Percentiles rank a stretch among this genome's conserved stretches.
phyloP scores from a whole-genome alignment of 768 basidiomycete species.

The Hericium coralloides region DNA sequence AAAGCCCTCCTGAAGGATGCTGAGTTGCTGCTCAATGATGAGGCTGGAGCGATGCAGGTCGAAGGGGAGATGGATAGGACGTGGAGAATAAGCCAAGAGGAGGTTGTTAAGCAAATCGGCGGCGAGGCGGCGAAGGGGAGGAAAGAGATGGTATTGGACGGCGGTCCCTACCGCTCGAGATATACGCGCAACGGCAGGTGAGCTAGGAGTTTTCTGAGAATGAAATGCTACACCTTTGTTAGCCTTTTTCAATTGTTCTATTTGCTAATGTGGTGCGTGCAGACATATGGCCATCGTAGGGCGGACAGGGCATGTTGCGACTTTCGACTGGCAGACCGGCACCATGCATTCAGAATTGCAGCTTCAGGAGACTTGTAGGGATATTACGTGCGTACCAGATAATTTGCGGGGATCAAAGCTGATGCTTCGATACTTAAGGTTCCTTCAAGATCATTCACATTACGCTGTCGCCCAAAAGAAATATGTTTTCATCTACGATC shows the following conservation, averaged over 20 bases:
- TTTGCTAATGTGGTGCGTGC: not conserved
- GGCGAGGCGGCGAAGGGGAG: slow-evolving; percentile 69
- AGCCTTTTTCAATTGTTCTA: not conserved
- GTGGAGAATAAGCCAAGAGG: slow-evolving; percentile 79
- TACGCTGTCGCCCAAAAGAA: slow-evolving; percentile 95
- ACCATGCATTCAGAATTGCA: slow-evolving; percentile 82
- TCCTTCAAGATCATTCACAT: slow-evolving; percentile 86
- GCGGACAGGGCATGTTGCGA: slow-evolving; percentile 76
- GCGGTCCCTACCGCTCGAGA: slow-evolving; percentile 75
- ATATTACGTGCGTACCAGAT: slow-evolving; percentile 64
- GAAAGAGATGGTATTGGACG: slow-evolving; percentile 74
- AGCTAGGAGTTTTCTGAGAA: slow-evolving; percentile 17
- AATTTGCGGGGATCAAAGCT: slow-evolving; percentile 1
- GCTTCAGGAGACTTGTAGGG: slow-evolving; percentile 82
- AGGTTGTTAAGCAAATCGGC: slow-evolving; percentile 58
- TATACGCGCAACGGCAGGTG: slow-evolving; percentile 91
- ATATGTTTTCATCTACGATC: slow-evolving; percentile 94
- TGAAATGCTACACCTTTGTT: not conserved
- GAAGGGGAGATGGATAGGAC: slow-evolving; percentile 82
- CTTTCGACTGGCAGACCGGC: slow-evolving; percentile 90
- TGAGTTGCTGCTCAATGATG: slow-evolving; percentile 59
- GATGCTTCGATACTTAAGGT: slow-evolving; percentile 34
- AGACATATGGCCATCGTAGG: slow-evolving; percentile 87
- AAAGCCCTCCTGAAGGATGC: slow-evolving; percentile 60
- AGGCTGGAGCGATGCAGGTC: slow-evolving; percentile 63